phyloP scores from a whole-genome alignment of 495 filamentous ascomycete genomes.

The Rhypophila decipiens region DNA sequence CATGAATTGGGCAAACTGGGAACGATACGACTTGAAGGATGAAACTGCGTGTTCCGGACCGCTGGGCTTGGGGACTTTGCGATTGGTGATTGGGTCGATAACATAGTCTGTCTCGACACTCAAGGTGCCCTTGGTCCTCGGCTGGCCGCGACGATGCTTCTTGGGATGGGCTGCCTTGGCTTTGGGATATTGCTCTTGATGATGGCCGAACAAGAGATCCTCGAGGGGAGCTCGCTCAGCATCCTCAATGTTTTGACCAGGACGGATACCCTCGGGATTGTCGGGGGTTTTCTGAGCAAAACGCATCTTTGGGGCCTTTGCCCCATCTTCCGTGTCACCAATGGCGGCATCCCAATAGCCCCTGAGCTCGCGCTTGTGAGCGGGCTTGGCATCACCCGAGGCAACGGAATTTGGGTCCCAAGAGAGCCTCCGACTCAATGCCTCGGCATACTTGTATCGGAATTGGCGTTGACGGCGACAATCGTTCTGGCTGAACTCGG shows the following conservation, averaged over 20 bases:
- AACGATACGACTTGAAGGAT: conserved; percentile 31
- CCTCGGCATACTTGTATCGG: conserved; percentile 37
- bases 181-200: conserved; percentile 3
- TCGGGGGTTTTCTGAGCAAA: conserved; percentile 10
- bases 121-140: neutral
- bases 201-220: conserved; percentile 24
- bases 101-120: conserved; percentile 29
- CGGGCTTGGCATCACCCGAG: conserved; percentile 20
- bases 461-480: conserved; percentile 30
- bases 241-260: conserved; percentile 32
- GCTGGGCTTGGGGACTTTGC: conserved; percentile 38
- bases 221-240: conserved; percentile 28
- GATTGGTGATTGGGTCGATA: conserved; percentile 58
- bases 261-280: conserved; percentile 26
- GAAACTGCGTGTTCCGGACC: conserved; percentile 24
- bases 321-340: conserved; percentile 1
- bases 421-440: conserved; percentile 25
- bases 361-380: conserved; percentile 28
- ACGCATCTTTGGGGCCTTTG: conserved; percentile 12
- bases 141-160: neutral
- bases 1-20: conserved; percentile 25
- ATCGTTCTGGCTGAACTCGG: conserved; percentile 29
- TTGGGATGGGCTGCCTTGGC: no score
- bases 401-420: conserved; percentile 31
- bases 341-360: conserved; percentile 24